Percentiles rank a stretch among this genome's conserved stretches.
Evolutionary conservation across 2,329 filamentous ascomycete genomes (phyloP).

Genomic region (Ophiostoma sp.): DNA sequence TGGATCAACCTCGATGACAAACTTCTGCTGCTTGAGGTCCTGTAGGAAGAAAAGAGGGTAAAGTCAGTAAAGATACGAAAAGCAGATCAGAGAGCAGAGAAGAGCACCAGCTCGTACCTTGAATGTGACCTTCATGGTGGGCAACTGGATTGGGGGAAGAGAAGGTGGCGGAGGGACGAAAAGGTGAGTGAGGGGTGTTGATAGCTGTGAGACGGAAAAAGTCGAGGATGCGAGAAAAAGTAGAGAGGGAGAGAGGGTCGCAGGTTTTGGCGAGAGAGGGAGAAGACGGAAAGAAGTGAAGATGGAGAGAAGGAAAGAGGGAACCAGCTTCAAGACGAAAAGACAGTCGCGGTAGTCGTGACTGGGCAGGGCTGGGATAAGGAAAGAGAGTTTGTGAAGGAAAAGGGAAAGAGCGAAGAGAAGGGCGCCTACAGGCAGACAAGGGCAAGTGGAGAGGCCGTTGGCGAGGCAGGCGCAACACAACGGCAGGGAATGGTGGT

Average conservation of each 20-base stretch:
- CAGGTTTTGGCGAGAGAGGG: not conserved
- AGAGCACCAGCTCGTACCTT: conserved; percentile 48
- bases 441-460: conserved; percentile 13
- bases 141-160: conserved; percentile 30
- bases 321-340: not conserved
- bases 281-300: not conserved
- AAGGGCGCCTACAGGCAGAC: conserved; percentile 7
- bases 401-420: not conserved
- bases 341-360: conserved; percentile 6
- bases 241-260: not conserved
- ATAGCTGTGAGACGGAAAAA: not conserved
- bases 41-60: conserved; percentile 42
- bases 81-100: not conserved
- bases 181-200: conserved; percentile 15
- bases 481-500: not conserved
- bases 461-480: conserved; percentile 2
- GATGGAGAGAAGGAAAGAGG: conserved; percentile 9
- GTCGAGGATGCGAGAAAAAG: not conserved
- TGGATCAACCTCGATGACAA: conserved; percentile 91
- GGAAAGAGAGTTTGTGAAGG: not conserved
- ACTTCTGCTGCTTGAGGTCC: conserved; percentile 99
- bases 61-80: conserved; percentile 23
- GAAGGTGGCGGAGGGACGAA: not conserved
- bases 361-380: not conserved
- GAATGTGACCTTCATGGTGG: conserved; percentile 69